Evolutionary conservation across 805 yeast species (phyloP), one percentile per base, ranked within the genome.

Genomic region (Myxozyma melibiosi): DNA sequence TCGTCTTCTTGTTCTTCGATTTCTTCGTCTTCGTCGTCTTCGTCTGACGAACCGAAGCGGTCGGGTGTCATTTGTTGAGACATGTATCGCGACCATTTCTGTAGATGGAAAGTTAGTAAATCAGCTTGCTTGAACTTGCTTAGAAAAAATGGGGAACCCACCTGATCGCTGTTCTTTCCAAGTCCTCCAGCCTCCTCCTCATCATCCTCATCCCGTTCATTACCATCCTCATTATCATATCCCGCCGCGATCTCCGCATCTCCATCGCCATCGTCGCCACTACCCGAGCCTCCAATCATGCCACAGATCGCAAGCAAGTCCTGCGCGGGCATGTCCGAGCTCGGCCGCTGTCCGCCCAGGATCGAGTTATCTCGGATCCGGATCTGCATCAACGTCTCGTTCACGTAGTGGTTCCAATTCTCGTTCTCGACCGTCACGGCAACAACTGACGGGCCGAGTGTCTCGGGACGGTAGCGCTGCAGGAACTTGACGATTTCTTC

Each of bases 301-400:
- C 30, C 65, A 67, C 33, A 61, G 66, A 25, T 58, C 63, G 48
- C 57, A 63, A 50, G 57, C 64, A 51, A 20, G n/a, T 50, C 50
- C 22, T 44, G 60, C 20, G 56, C 43, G 1, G 55, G 58, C 13
- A 53, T 49, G 28, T 57, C 63, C 24, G 60, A 44, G 28, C 25
- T 49, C 20, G 79, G 84, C 22, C 78, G 78, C 50, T 76, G 81
- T n/a, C 92, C 95, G 20, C 99, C 99, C 41, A 94, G 78, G 31
- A 92, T 86, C 9, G 96, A 90, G 71, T 92, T 94, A 73, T 94
- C 94, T 74, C 90, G 91, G 70, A 90, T 96, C 64, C 99, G 80
- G 2, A 96, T 90, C 66, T 89, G 96, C 61, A 86, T 88, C 60
- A 94, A 76, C 0, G 90, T 85, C 57, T 86, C 85, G 57, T 85